A percentile compares a stretch with the other conserved stretches of the same genome.
These are phyloP conservation scores for Penicillium concentricum DNA, from an alignment of 2,329 filamentous ascomycete genomes.

Conservation along the genomic window DNA sequence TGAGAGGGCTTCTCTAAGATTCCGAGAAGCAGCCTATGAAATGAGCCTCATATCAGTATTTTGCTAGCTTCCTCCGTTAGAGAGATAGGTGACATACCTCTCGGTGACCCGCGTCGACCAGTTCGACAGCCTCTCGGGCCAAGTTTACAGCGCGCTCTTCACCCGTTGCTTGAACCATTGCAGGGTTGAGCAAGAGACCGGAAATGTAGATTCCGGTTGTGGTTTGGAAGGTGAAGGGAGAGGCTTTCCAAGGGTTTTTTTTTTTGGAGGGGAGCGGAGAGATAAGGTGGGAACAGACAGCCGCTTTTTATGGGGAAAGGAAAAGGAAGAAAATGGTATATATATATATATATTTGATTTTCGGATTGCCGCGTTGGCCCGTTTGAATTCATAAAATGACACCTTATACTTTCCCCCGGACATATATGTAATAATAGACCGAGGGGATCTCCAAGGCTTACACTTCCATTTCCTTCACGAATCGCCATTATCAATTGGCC, in stretches of 20 bases:
- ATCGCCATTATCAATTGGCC: constrained; percentile 22
- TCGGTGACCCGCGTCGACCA: constrained; percentile 47
- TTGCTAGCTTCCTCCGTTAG: neutral
- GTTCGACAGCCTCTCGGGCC: constrained; percentile 48
- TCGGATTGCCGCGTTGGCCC: constrained; percentile 4
- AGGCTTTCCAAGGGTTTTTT: constrained; percentile 13
- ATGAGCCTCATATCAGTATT: neutral
- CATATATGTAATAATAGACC: neutral
- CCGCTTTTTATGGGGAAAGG: constrained; percentile 5
- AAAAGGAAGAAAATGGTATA: neutral
- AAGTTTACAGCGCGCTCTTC: constrained; percentile 48
- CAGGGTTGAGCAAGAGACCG: constrained; percentile 23
- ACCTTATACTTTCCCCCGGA: neutral
- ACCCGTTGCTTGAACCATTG: constrained; percentile 44
- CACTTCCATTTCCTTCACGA: constrained; percentile 9
- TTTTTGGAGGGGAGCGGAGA: constrained; percentile 11
- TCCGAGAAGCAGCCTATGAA: constrained; percentile 46
- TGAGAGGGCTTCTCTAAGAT: constrained; percentile 50
- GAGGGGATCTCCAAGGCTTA: neutral
- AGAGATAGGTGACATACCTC: constrained; percentile 36
- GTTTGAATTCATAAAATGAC: neutral
- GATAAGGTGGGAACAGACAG: constrained; percentile 9
- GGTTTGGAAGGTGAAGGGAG: neutral
- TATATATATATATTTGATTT: neutral
- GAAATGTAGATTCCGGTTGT: neutral